Evolutionary conservation across 2,329 filamentous ascomycete genomes (phyloP).

Genomic region (Botrytis galanthina): DNA sequence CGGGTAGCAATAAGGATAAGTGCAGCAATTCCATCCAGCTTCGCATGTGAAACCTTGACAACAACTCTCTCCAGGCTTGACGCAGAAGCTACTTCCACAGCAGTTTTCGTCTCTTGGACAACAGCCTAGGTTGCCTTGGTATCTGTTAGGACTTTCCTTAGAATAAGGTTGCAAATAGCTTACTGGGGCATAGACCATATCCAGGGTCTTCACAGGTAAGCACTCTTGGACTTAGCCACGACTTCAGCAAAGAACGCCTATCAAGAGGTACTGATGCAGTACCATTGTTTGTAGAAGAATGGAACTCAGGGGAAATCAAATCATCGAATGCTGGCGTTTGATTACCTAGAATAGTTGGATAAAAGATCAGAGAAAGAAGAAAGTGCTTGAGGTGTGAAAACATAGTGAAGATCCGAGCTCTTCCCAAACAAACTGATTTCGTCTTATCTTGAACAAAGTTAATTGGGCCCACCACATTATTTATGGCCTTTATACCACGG

Average conservation of each 20-base stretch:
- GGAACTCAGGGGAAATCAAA: neutral
- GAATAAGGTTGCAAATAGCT: neutral
- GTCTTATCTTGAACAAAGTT: neutral
- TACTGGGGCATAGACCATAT: neutral
- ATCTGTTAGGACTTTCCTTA: neutral
- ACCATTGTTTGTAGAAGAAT: neutral
- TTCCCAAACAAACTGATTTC: neutral
- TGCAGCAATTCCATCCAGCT: slow-evolving; percentile 3
- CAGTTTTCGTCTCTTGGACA: neutral
- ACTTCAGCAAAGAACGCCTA: neutral
- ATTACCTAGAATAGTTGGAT: neutral
- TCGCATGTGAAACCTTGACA: slow-evolving; percentile 2
- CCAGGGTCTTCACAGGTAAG: neutral
- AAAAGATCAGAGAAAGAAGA: neutral
- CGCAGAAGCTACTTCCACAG: neutral
- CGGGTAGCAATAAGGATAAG: neutral
- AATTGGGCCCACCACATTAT: neutral
- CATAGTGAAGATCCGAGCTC: neutral
- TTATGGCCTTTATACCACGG: neutral
- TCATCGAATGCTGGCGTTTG: neutral
- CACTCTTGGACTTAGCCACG: neutral
- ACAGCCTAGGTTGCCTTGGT: neutral
- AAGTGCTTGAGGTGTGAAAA: neutral
- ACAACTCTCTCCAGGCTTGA: neutral
- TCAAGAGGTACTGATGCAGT: neutral